Evolutionary conservation across 2,329 filamentous ascomycete species (phyloP), one percentile per base, ranked within the genome.

Genomic region (Dactylellina haptotyla): DNA sequence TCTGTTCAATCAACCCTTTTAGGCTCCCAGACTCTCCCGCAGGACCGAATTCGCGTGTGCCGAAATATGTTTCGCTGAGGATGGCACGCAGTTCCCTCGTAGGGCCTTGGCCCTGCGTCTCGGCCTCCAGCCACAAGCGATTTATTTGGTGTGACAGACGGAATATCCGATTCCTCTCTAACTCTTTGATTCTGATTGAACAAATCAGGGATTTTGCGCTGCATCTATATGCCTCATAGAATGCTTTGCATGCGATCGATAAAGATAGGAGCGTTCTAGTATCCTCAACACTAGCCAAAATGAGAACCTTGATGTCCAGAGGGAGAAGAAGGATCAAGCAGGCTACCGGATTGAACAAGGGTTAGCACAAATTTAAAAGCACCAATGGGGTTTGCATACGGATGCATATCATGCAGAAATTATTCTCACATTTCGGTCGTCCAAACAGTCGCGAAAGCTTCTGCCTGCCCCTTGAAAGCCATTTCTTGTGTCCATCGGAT

Each of bases 251-350:
- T 23, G 56, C 48, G 16, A 23, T 48, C 4, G 56, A 9, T 18
- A 62, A 30, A n/a, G 57, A 37, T n/a, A 48, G 16, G 4, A 51
- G 43, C 0, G 43, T 50, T 39, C 26, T 12, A 3, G 57, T 20
- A 28, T 62, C 37, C 1, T 26, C 26, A n/a, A 34, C 16, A 14
- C 30, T 39, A 5, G 28, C 10, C 5, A 62, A 43, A n/a, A 62
- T n/a, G 12, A 25, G 34, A 20, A 62, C 18, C 26, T 51, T 62
- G 30, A 62, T 25, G 20, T 62, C 57, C 30, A 61, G 23, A n/a
- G 56, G 56, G n/a, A 61, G 57, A 2, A 23, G 18, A 9, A 39
- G 43, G 16, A 51, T 50, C n/a, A 43, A 30, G 41, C 20, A 62
- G 14, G 18, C 43, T 62, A 23, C 8, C 10, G 12, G 18, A 6